Evolutionary conservation across 176 grass and related monocot species (phyloP).

Genomic region (Lolium multiflorum): DNA sequence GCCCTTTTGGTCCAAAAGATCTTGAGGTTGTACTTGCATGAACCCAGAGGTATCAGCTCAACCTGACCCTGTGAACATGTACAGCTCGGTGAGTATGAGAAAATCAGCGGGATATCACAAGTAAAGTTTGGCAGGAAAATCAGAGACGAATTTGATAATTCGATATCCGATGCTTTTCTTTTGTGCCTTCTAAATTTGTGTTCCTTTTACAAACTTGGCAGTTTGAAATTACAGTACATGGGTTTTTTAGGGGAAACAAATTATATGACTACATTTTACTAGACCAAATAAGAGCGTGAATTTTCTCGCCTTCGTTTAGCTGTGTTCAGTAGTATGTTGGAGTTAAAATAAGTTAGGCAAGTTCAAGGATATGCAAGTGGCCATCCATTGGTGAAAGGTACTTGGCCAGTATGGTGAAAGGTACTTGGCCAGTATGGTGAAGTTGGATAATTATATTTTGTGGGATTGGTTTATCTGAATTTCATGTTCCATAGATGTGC

Average conservation of each 20-base stretch:
- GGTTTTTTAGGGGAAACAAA: not conserved
- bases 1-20: slow-evolving; percentile 60
- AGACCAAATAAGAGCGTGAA: not conserved
- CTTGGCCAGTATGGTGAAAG: not conserved
- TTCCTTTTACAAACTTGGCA: not conserved
- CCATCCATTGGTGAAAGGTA: not conserved
- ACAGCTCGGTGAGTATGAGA: not conserved
- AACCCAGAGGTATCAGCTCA: slow-evolving; percentile 56
- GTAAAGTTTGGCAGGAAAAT: not conserved
- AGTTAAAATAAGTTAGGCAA: not conserved
- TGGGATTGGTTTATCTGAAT: not conserved
- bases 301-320: not conserved
- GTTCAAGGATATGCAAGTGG: not conserved
- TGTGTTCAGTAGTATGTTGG: not conserved
- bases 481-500: not conserved
- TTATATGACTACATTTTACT: not conserved
- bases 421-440: not conserved
- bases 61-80: slow-evolving; percentile 54
- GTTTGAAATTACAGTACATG: not conserved
- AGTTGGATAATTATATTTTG: not conserved
- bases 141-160: not conserved
- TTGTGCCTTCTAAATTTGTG: not conserved
- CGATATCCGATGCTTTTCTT: not conserved
- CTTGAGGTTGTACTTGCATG: slow-evolving; percentile 66
- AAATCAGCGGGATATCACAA: not conserved